Conservation (phyloP, 2,329 filamentous ascomycete species). For the Dothideomycetes sp. region DNA sequence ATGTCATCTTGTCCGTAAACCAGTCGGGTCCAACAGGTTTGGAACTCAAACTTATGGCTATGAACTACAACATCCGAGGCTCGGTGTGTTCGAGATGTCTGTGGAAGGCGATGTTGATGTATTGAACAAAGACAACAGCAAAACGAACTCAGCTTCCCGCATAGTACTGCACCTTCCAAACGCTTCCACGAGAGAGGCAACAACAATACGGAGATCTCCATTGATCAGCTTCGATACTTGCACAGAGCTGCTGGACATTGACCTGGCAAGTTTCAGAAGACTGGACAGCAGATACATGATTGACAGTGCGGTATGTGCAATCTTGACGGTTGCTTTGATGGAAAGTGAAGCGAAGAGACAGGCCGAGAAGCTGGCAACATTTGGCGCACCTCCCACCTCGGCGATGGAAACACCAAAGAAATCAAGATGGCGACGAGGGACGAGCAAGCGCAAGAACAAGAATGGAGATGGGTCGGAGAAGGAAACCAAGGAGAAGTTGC, state of each 20-base stretch:
- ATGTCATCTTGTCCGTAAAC: slow-evolving; percentile 59
- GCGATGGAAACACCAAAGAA: too few relatives aligned
- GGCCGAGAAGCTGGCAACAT: slow-evolving; percentile 11
- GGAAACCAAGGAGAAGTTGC: slow-evolving; percentile 23
- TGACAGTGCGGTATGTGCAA: slow-evolving; percentile 34
- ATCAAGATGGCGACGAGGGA: too few relatives aligned
- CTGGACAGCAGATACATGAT: slow-evolving; percentile 38
- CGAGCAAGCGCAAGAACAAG: too few relatives aligned
- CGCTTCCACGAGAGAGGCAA: slow-evolving; percentile 31
- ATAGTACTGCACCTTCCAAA: slow-evolving; percentile 31
- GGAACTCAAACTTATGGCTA: slow-evolving; percentile 30
- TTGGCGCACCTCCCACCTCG: slow-evolving; percentile 9
- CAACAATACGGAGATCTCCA: slow-evolving; percentile 28
- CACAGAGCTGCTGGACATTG: slow-evolving; percentile 33
- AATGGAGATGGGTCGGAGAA: slow-evolving; percentile 5
- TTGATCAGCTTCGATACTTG: slow-evolving; percentile 38
- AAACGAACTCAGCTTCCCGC: too few relatives aligned
- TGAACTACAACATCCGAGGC: slow-evolving; percentile 36
- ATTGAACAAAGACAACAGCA: slow-evolving; percentile 10
- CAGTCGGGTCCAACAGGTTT: slow-evolving; percentile 23
- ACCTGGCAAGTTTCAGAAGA: slow-evolving; percentile 33
- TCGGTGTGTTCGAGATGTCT: slow-evolving; percentile 35
- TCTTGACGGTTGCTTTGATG: slow-evolving; percentile 37
- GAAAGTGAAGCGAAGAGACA: slow-evolving; percentile 30
- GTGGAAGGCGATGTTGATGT: slow-evolving; percentile 27